Evolutionary conservation across 208 protist genomes (phyloP), one percentile per base, ranked within the genome.

Genomic region (Trypanosoma brucei): DNA sequence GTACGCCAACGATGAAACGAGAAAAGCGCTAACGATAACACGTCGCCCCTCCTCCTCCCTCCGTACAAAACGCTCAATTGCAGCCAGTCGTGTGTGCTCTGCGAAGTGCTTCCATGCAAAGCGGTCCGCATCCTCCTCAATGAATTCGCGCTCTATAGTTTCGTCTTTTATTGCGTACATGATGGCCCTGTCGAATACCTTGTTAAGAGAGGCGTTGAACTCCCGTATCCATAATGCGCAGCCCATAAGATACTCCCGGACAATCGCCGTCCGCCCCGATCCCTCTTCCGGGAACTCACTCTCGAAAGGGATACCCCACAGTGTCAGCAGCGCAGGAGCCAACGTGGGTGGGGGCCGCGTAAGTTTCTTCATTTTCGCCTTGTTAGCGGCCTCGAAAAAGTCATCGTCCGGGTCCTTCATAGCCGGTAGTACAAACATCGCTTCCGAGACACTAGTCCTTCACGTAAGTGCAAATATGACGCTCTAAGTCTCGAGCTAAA

Each of bases 101-200:
- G 67, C 62, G 52, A 81, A 87, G 2, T 68, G 9, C 22, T 13
- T 39, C 42, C 68, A 72, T 0, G 76, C 59, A 36, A 87, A 46
- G 11, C 36, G 22, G 0, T 55, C 35, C 6, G 52, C 55, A 53
- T 91, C 81, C 31, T 84, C 78, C 1, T 65, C 51, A 39, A 91
- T 65, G 48, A 88, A 84, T 2, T 70, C 72, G 1, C 84, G 76
- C 62, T 88, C 84, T 49, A 86, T 70, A 44, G 13, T 66, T 55
- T 91, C 81, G 75, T 91, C 81, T 0, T 39, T 53, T 0, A 75
- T 36, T 5, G 73, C 5, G 38, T 42, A 35, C 33, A 38, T 22
- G 44, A 75, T 13, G 34, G 50, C 42, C 14, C 36, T 54, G 1
- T 40, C 50, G 40, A 66, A 59, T 4, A 59, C 11, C 3, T 31